Evolutionary conservation across 345 rosid species (phyloP), one percentile per base, ranked within the genome.

Genomic region (Mangifera indica): DNA sequence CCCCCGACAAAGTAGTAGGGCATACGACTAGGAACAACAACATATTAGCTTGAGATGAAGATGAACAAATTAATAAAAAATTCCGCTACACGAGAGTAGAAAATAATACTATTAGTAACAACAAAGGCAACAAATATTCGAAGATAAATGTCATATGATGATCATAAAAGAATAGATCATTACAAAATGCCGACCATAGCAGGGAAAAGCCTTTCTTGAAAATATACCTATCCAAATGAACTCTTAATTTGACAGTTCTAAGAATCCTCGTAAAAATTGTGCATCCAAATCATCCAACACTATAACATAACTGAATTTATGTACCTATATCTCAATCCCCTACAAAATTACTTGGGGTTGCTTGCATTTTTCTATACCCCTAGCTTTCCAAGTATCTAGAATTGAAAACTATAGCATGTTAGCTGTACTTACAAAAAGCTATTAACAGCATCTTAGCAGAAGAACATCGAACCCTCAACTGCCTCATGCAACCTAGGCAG

Each of bases 401-500:
- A 37, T 15, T 1, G 8, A 9, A 42, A 63, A 24, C 45, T 20
- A 21, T 42, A 37, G 1, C 22, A 72, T 40, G 44, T 4, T 55
- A 66, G 56, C 51, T n/a, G 29, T 66, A 81, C 72, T 64, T 78
- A 72, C 67, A 63, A 55, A 48, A 40, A 68, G 40, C 52, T 32
- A 74, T 56, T 53, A 21, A 63, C 64, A 74, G 67, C 68, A 67
- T 63, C 78, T 92, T 83, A 90, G 76, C 97, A 94, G 84, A 94
- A 94, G 81, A 94, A 92, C 97, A 92, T 92, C 34, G 87, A 84
- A 74, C 82, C 74, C 11, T 77, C 85, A 0, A 94, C 87, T 1
- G 71, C 60, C 57, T 71, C 4, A 24, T 87, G 88, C 86, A 94
- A 77, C 72, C 82, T 81, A 0, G 98, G 98, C 15, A 92, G 93